A percentile compares a stretch with the other conserved stretches of the same genome.
Conservation (phyloP, 1,284 basidiomycete species). For the Rhodotorula mucilaginosa region DNA sequence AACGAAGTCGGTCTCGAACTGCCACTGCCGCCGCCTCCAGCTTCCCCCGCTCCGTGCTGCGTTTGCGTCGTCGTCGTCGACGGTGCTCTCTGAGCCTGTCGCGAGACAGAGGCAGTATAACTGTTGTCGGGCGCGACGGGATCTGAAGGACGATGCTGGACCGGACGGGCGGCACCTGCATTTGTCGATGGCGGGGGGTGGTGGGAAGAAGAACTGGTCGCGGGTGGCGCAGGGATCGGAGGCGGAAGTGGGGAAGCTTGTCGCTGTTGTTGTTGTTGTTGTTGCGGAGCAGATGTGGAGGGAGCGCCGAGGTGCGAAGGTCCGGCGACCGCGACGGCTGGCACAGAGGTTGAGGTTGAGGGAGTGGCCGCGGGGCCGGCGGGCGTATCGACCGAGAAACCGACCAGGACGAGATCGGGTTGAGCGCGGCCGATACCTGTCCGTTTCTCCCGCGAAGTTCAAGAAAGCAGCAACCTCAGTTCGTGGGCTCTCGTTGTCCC, state of each 20-base stretch:
- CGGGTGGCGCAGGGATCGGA: neutral
- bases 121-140: too few species aligned
- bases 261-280: neutral
- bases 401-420: conserved; percentile 35
- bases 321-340: too few species aligned
- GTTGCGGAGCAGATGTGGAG: neutral
- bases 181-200: too few species aligned
- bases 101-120: too few species aligned
- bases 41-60: neutral
- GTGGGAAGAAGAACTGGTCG: neutral
- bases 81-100: too few species aligned
- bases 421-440: conserved; percentile 17
- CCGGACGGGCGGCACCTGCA: too few species aligned
- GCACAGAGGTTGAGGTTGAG: neutral
- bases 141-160: too few species aligned
- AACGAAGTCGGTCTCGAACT: too few species aligned
- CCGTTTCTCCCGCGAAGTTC: too few species aligned
- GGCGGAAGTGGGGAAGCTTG: neutral
- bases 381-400: conserved; percentile 40
- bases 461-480: too few species aligned
- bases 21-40: neutral
- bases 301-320: neutral
- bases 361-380: neutral
- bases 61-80: neutral
- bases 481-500: too few species aligned